Conservation (phyloP, 2,329 filamentous ascomycete genomes). For the Dichotomopilus funicola region DNA sequence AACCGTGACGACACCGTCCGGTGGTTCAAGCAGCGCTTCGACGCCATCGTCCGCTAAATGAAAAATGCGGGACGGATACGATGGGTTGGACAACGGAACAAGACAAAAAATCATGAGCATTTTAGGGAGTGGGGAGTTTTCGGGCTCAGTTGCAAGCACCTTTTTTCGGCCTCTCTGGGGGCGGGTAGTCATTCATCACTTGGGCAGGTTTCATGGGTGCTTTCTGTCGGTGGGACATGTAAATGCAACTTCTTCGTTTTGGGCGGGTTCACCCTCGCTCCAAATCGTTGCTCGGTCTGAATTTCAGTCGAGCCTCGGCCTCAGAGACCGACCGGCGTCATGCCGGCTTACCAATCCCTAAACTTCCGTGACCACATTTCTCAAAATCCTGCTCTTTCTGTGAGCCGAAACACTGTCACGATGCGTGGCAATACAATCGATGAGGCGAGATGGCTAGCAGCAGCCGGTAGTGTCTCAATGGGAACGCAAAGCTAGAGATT, state of each 20-base stretch:
- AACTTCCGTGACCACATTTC: slow-evolving; percentile 8
- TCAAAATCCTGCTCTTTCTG: not conserved
- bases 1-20: slow-evolving; percentile 91
- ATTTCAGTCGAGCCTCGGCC: slow-evolving; percentile 57
- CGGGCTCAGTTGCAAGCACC: slow-evolving; percentile 11
- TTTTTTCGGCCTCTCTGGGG: slow-evolving; percentile 11
- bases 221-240: slow-evolving; percentile 30
- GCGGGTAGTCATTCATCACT: not conserved
- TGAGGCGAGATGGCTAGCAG: too few relatives aligned
- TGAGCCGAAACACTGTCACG: not conserved
- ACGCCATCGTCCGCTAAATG: slow-evolving; percentile 96
- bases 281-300: slow-evolving; percentile 45
- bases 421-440: not conserved
- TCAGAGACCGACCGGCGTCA: slow-evolving; percentile 65
- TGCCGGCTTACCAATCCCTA: slow-evolving; percentile 51
- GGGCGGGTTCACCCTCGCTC: slow-evolving; percentile 39
- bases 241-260: slow-evolving; percentile 29
- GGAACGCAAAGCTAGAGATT: too few relatives aligned
- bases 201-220: slow-evolving; percentile 16
- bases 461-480: too few relatives aligned
- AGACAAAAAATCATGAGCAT: slow-evolving; percentile 20
- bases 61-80: slow-evolving; percentile 16
- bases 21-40: slow-evolving; percentile 90
- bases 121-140: slow-evolving; percentile 24
- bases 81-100: slow-evolving; percentile 7